Conservation (phyloP, 1,284 basidiomycete genomes). For the Paramarasmius palmivorus region DNA sequence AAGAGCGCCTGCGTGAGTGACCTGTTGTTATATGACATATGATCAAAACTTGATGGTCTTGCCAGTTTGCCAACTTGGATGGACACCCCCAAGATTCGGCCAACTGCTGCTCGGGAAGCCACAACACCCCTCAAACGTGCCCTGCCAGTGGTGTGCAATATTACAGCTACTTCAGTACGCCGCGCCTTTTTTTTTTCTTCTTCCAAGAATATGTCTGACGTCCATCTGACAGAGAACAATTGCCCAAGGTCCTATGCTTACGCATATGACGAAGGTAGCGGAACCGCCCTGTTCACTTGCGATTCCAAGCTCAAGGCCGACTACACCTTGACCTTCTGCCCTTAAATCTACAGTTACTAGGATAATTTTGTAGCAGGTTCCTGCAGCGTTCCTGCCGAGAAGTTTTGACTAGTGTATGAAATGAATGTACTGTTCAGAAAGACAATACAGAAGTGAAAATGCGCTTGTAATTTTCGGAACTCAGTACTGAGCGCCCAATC, state of each 20-base stretch:
- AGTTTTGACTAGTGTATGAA: too few species aligned
- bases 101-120: neutral
- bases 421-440: too few species aligned
- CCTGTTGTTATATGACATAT: neutral
- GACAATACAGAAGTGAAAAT: too few species aligned
- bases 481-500: too few species aligned
- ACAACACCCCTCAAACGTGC: neutral
- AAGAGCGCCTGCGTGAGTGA: slow-evolving; percentile 48
- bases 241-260: slow-evolving; percentile 60
- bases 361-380: too few species aligned
- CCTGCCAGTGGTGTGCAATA: neutral
- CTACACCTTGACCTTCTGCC: slow-evolving; percentile 60
- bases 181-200: too few species aligned
- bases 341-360: slow-evolving; percentile 23
- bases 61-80: neutral
- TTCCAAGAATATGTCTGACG: neutral
- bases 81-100: neutral
- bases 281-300: slow-evolving; percentile 54
- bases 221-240: slow-evolving; percentile 32
- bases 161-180: slow-evolving; percentile 3
- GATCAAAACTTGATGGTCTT: neutral
- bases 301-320: slow-evolving; percentile 39
- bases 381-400: too few species aligned
- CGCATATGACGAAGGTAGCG: slow-evolving; percentile 54
- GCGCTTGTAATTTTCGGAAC: too few species aligned